Evolutionary conservation across 1,284 basidiomycete species (phyloP), one percentile per base, ranked within the genome.

Genomic region (Cutaneotrichosporon sp.): DNA sequence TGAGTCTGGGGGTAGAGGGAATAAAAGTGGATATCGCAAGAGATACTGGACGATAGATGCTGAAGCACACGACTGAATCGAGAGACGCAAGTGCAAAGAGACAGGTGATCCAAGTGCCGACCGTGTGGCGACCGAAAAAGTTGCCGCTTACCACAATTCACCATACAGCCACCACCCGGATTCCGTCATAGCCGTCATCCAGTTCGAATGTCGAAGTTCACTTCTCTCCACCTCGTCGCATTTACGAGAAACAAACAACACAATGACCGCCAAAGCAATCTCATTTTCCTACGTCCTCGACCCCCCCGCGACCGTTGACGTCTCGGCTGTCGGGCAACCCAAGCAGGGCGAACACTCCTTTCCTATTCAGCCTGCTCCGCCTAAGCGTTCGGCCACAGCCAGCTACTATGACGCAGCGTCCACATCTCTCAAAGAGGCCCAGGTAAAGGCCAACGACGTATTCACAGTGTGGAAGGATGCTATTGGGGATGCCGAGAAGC

Each of bases 391-490:
- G 16, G 41, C 52, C 2, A 65, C 62, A 7, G 44, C 49, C 3
- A 43, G 37, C n/a, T 65, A 62, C 52, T 67, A 67, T 42, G 41
- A 52, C 19, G 43, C 49, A 16, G 50, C 60, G 2, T 60, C 57
- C 4, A 14, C 52, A 2, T 44, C 63, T 2, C 43, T 70, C 10
- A 57, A 55, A 8, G 46, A 46, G 3, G 59, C 53, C 3, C 67
- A 70, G 49, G 37, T 38, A 16, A 25, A 55, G 9, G 50, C 67
- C 19, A 70, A 64, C 46, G 63, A 56, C 12, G 39, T 29, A 16
- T 42, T 70, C 41, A 70, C 64, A 0, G 42, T 39, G 11, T 70
- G 67, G 67, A 70, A 70, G 56, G 67, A 70, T 35, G 63, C 59
- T 3, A 54, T 66, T 7, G 67, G 67, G 1, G 67, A 70, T 47